Percentiles rank a stretch among this genome's conserved stretches.
These are phyloP conservation scores for Pichiaceae sp. DNA, from an alignment of 1,139 yeast species.

Conservation along the genomic window DNA sequence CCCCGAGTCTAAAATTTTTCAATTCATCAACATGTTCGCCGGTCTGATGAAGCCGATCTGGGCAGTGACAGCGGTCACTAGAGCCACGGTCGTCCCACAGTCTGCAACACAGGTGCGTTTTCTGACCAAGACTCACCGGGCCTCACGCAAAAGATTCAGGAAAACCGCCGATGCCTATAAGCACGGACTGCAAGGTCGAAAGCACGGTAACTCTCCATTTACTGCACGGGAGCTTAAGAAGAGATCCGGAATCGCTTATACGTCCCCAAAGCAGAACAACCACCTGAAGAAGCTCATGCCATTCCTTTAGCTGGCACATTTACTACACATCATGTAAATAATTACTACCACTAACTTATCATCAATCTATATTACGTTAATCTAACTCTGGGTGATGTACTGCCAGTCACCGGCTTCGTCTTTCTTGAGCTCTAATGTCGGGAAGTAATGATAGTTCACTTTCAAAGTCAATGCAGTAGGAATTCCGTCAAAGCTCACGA, in stretches of 20 bases:
- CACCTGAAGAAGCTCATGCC: constrained; percentile 42
- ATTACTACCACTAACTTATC: no score
- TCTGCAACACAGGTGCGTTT: constrained; percentile 28
- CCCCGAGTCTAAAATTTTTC: no score
- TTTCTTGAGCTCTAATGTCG: constrained; percentile 61
- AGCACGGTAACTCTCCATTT: constrained; percentile 92
- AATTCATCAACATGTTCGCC: no score
- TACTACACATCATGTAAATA: neutral
- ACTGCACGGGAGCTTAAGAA: constrained; percentile 53
- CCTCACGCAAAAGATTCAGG: constrained; percentile 80
- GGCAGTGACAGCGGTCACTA: neutral
- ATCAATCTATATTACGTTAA: no score
- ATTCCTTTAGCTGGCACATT: constrained; percentile 15
- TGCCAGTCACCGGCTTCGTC: constrained; percentile 38
- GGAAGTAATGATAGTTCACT: constrained; percentile 87
- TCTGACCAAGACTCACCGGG: constrained; percentile 55
- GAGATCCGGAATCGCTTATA: constrained; percentile 55
- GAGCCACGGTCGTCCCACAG: neutral
- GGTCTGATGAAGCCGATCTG: constrained; percentile 10
- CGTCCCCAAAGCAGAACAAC: constrained; percentile 47
- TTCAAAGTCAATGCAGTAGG: constrained; percentile 82
- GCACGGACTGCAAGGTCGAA: constrained; percentile 74
- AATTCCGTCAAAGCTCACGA: constrained; percentile 77
- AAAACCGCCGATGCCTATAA: constrained; percentile 56
- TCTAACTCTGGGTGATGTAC: no score